Percentiles rank a stretch among this genome's conserved stretches.
Evolutionary conservation across 179 eudicot genomes (phyloP).

Genomic region (Nepenthes alata): DNA sequence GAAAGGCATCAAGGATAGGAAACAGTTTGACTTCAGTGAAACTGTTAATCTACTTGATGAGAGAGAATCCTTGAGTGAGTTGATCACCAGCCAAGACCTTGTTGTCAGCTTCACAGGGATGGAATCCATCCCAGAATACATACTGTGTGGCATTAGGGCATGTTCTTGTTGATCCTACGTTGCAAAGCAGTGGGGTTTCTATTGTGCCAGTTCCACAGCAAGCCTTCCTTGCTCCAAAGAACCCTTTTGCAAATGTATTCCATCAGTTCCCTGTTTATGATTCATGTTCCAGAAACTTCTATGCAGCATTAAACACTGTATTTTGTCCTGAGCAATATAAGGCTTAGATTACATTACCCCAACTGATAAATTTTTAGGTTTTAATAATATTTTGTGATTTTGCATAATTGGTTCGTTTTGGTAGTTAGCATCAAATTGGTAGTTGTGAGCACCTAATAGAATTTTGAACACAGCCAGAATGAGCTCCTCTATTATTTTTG

Average conservation of each 20-base stretch:
- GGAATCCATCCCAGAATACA: conserved; percentile 83
- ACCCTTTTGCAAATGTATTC: conserved; percentile 30
- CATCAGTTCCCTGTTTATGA: background rate
- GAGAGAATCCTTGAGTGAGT: conserved; percentile 51
- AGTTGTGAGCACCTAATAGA: too few relatives aligned
- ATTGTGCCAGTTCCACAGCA: conserved; percentile 87
- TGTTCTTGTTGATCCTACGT: conserved; percentile 55
- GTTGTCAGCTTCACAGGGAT: conserved; percentile 77
- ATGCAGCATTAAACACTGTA: background rate
- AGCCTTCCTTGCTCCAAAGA: conserved; percentile 72
- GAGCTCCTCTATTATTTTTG: too few relatives aligned
- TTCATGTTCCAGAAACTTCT: background rate
- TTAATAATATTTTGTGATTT: too few relatives aligned
- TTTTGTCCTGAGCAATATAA: too few relatives aligned
- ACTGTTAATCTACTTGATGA: conserved; percentile 23
- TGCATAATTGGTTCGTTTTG: too few relatives aligned
- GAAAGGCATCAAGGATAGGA: background rate
- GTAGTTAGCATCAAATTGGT: too few relatives aligned
- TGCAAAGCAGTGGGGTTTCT: conserved; percentile 76
- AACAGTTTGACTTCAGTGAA: background rate
- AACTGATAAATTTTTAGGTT: too few relatives aligned
- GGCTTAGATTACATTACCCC: too few relatives aligned
- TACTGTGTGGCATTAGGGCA: conserved; percentile 66
- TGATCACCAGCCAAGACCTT: conserved; percentile 47
- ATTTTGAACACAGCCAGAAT: too few relatives aligned